Conservation (phyloP, 306 rosid genomes). For the Castanospermum australe region DNA sequence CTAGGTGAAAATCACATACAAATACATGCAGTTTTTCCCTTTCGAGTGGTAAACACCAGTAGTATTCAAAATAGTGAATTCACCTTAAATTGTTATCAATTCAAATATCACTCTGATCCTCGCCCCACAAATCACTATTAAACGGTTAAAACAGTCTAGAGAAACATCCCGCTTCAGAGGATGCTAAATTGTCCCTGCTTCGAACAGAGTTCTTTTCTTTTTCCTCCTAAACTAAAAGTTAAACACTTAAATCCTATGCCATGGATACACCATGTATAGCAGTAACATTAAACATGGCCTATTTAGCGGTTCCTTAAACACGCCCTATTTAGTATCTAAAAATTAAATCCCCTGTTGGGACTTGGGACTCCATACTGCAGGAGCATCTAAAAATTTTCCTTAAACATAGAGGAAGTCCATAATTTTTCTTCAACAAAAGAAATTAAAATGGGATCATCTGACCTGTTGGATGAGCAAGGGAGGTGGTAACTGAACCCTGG, state of each 20-base stretch:
- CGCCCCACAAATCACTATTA: background rate
- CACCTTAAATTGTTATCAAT: conserved; percentile 1
- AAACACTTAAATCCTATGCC: background rate
- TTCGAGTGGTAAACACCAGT: background rate
- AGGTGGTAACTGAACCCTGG: conserved; percentile 30
- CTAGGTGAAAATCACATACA: background rate
- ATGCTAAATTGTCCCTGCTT: background rate
- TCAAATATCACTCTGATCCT: background rate
- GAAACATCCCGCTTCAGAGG: background rate
- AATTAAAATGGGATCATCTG: conserved; percentile 22
- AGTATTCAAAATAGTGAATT: background rate
- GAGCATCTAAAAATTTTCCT: background rate
- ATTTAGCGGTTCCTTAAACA: background rate
- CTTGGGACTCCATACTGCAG: background rate
- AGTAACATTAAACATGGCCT: conserved; percentile 3
- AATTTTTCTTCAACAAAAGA: background rate
- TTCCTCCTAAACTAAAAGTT: background rate
- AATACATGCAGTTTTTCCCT: background rate
- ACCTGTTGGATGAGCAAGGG: conserved; percentile 42
- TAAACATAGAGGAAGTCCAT: background rate
- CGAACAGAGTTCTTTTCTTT: background rate
- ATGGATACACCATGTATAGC: background rate
- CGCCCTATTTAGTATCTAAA: background rate
- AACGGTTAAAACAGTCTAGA: background rate
- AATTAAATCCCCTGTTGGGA: background rate